phyloP scores from a whole-genome alignment of 2,329 filamentous ascomycete species.

The Fusarium begoniae region DNA sequence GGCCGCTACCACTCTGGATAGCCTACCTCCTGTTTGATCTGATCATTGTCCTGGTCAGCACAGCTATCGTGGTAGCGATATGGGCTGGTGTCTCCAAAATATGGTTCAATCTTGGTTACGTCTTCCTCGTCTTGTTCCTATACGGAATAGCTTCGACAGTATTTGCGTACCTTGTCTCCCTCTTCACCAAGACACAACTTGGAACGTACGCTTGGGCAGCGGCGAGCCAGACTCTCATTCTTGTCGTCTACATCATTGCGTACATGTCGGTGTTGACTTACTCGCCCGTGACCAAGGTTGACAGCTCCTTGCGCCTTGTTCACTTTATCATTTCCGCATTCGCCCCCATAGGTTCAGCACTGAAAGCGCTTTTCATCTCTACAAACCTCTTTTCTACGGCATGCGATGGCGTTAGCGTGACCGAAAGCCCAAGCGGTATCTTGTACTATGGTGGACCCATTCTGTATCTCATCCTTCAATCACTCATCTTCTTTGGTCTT shows the following conservation, averaged over 20 bases:
- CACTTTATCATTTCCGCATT: slow-evolving; percentile 80
- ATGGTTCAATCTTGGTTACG: slow-evolving; percentile 82
- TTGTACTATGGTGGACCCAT: slow-evolving; percentile 85
- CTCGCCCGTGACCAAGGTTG: slow-evolving; percentile 73
- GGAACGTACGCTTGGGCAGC: slow-evolving; percentile 86
- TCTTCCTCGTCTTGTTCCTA: slow-evolving; percentile 82
- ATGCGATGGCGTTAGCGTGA: slow-evolving; percentile 72
- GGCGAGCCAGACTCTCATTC: slow-evolving; percentile 76
- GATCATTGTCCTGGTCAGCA: slow-evolving; percentile 71
- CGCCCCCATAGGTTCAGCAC: slow-evolving; percentile 79
- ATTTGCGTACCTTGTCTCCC: slow-evolving; percentile 81
- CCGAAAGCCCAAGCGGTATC: slow-evolving; percentile 75
- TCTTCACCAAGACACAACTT: slow-evolving; percentile 81
- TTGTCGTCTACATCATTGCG: slow-evolving; percentile 76
- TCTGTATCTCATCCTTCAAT: slow-evolving; percentile 81
- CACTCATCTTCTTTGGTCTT: slow-evolving; percentile 73
- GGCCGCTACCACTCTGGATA: slow-evolving; percentile 83
- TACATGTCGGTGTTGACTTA: slow-evolving; percentile 81
- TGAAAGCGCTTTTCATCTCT: slow-evolving; percentile 77
- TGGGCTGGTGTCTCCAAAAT: slow-evolving; percentile 71
- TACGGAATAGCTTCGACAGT: slow-evolving; percentile 83
- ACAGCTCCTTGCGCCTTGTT: slow-evolving; percentile 71
- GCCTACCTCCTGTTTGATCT: slow-evolving; percentile 87
- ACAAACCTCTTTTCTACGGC: slow-evolving; percentile 86
- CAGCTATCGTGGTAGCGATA: slow-evolving; percentile 73